Conservation (phyloP, 1,284 basidiomycete genomes). For the Ustilago crameri region DNA sequence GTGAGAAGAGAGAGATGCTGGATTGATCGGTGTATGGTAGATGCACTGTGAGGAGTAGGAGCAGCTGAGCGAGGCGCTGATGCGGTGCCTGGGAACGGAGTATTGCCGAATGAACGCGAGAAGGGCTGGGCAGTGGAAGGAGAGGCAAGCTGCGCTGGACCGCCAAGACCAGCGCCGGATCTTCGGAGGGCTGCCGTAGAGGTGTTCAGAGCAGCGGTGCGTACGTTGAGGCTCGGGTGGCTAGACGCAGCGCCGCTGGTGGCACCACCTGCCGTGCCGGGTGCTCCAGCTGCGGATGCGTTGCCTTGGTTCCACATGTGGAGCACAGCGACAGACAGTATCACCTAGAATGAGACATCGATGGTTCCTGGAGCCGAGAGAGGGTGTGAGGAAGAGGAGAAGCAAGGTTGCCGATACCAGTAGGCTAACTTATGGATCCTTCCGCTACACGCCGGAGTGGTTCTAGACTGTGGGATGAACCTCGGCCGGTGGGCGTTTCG, state of each 20-base stretch:
- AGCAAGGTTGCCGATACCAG: too few relatives aligned
- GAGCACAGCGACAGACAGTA: neutral
- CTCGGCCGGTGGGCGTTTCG: too few relatives aligned
- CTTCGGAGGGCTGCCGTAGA: constrained; percentile 24
- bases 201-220: constrained; percentile 14
- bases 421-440: too few relatives aligned
- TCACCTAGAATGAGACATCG: neutral
- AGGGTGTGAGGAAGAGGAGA: too few relatives aligned
- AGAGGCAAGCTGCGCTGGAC: constrained; percentile 23
- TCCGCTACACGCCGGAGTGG: too few relatives aligned
- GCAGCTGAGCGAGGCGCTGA: constrained; percentile 19
- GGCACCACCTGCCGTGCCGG: too few relatives aligned
- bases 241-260: neutral
- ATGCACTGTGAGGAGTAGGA: constrained; percentile 15
- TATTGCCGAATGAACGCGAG: constrained; percentile 15
- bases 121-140: constrained; percentile 12
- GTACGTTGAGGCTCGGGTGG: constrained; percentile 15
- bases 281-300: neutral
- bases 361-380: too few relatives aligned
- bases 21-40: constrained; percentile 9
- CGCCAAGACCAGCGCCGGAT: constrained; percentile 5
- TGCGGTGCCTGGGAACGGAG: constrained; percentile 23
- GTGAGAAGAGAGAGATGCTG: constrained; percentile 31
- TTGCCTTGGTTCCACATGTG: constrained; percentile 1
- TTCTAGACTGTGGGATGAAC: too few relatives aligned